Evolutionary conservation across 1,139 yeast genomes (phyloP).

Genomic region (Candida sp.): DNA sequence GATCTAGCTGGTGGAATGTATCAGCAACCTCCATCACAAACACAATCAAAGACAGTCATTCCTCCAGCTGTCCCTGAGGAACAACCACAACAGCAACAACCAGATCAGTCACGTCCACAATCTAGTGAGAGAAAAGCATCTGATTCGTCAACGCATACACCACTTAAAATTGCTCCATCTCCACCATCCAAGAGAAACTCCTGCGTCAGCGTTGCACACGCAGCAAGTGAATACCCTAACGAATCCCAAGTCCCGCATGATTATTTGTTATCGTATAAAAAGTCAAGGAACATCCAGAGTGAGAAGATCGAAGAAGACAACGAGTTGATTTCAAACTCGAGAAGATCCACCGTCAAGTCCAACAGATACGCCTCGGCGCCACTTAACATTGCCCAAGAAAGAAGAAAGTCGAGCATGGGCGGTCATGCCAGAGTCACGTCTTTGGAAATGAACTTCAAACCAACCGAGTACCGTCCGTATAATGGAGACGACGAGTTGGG

Average conservation of each 20-base stretch:
- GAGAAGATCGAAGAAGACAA: slow-evolving; percentile 16
- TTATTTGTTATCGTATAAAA: slow-evolving; percentile 14
- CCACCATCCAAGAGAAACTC: background rate
- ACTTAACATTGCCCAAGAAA: slow-evolving; percentile 9
- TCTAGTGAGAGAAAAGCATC: background rate
- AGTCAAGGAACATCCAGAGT: slow-evolving; percentile 10
- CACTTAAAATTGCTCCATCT: background rate
- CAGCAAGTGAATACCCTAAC: background rate
- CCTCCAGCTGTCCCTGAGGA: background rate
- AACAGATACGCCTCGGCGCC: slow-evolving; percentile 46
- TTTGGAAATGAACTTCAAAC: slow-evolving; percentile 29
- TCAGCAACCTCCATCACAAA: slow-evolving; percentile 10
- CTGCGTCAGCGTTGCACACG: background rate
- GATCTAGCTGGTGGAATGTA: background rate
- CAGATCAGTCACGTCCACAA: slow-evolving; percentile 1
- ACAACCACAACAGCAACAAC: slow-evolving; percentile 1
- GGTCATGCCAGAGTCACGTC: slow-evolving; percentile 23
- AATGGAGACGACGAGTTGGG: slow-evolving; percentile 9
- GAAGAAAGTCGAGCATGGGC: background rate
- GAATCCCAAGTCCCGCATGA: slow-evolving; percentile 10
- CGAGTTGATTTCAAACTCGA: slow-evolving; percentile 31
- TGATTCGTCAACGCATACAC: background rate
- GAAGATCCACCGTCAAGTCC: slow-evolving; percentile 40
- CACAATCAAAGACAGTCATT: too few relatives aligned
- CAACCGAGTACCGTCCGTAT: slow-evolving; percentile 17